A percentile compares a stretch with the other conserved stretches of the same genome.
Conservation (phyloP, 148 eudicot species). For the Rhododendron vialii region DNA sequence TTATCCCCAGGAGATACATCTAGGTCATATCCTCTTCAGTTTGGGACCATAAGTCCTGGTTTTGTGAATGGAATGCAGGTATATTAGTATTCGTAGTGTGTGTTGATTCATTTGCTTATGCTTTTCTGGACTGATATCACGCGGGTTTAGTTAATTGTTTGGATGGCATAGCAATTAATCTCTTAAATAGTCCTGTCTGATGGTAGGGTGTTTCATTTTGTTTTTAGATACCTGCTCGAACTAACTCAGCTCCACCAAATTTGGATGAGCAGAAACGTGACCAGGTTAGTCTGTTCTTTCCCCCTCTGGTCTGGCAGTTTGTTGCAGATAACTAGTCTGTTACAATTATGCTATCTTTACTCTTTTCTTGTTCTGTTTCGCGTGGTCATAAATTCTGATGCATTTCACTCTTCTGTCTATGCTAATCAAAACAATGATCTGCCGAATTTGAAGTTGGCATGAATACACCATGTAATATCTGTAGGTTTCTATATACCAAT, state of each 20-base stretch:
- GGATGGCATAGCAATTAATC: not conserved
- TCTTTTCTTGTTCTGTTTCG: not conserved
- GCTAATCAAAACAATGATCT: not conserved
- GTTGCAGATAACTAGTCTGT: not conserved
- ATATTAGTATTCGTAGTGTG: not conserved
- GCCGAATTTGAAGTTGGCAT: not conserved
- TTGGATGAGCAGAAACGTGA: slow-evolving; percentile 69
- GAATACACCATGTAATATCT: not conserved
- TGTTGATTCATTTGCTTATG: not conserved
- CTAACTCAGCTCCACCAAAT: slow-evolving; percentile 86
- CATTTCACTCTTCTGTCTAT: not conserved
- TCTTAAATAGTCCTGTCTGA: not conserved
- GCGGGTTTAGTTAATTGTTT: not conserved
- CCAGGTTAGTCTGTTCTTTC: slow-evolving; percentile 44
- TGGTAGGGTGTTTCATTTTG: not conserved
- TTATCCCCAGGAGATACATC: slow-evolving; percentile 46
- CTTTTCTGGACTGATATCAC: not conserved
- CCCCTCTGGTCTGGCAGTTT: not conserved
- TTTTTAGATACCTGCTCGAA: slow-evolving; percentile 74
- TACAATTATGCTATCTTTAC: not conserved
- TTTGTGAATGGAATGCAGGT: slow-evolving; percentile 79
- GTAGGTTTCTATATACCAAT: not conserved
- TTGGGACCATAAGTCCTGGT: slow-evolving; percentile 80
- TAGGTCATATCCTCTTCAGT: slow-evolving; percentile 58
- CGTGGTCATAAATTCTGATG: not conserved